Conservation (phyloP, 192 early-diverging fungal genomes). For the Backusella morwellensis region DNA sequence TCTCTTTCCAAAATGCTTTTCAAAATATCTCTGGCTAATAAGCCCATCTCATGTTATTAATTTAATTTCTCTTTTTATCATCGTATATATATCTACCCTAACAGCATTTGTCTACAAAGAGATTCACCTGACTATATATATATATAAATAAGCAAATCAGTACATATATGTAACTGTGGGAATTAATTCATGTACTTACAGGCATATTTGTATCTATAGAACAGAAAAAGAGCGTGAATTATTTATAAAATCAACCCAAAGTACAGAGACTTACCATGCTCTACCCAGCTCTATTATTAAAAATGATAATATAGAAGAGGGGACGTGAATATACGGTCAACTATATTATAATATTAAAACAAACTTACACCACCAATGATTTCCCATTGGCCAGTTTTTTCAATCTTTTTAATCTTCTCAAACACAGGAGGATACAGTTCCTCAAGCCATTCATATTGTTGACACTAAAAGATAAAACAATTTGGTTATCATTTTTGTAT, state of each 20-base stretch:
- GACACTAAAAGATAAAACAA: slow-evolving; percentile 49
- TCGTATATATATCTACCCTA: slow-evolving; percentile 49
- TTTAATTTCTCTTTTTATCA: neutral
- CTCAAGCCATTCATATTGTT: slow-evolving; percentile 95
- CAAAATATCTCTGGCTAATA: slow-evolving; percentile 76
- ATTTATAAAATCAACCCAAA: neutral
- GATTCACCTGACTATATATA: slow-evolving; percentile 75
- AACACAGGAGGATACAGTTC: slow-evolving; percentile 85
- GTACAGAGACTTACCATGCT: slow-evolving; percentile 40
- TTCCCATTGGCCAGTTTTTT: slow-evolving; percentile 77
- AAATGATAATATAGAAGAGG: neutral
- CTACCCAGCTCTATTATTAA: slow-evolving; percentile 80
- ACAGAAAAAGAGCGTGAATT: neutral
- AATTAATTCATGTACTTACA: neutral
- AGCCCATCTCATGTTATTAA: neutral
- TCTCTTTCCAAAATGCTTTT: slow-evolving; percentile 72
- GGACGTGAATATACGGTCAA: neutral
- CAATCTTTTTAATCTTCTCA: slow-evolving; percentile 66
- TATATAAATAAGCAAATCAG: neutral
- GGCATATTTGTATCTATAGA: slow-evolving; percentile 95
- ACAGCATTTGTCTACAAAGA: slow-evolving; percentile 91
- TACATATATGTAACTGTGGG: neutral
- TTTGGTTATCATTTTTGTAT: neutral
- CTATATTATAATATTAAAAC: neutral
- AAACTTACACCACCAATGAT: slow-evolving; percentile 79